Base-by-base conservation (phyloP, 768 basidiomycete species). In the Clathrus columnatus region DNA sequence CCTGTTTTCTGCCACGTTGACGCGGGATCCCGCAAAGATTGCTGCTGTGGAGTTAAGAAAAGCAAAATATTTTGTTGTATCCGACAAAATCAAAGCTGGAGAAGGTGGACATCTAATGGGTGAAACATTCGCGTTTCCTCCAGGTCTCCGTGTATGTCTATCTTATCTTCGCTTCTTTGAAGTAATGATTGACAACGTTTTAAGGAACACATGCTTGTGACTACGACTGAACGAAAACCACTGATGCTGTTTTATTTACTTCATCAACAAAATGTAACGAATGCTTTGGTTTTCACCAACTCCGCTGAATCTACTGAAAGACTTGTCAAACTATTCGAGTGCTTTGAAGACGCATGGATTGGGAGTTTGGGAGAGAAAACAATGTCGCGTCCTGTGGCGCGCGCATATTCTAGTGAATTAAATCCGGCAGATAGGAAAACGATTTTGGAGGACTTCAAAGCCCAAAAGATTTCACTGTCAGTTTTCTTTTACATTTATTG, bases 251-350 rank as follows among this genome's bases (percentile, higher is more conserved):
- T 96, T 69, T 77, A 97, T 64, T 84, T 99, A 50, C 75, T 96
- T 2, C 83, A 87, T 63, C 65, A 72, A 7, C 75, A 72, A 47
- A 63, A 72, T 7, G 75, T 92, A 20, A 74, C 68, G 7, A 87
- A 87, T 57, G 87, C 85, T 0, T 74, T 99, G 29, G 84, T 96
- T 27, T 99, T 99, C 72, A 96, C 95, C n/a, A 98, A 97, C 70
- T 91, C 88, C 0, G 85, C 94, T 4, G 94, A 98, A 65, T 91
- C 91, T 0, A 89, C 93, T 0, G 72, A 75, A 3, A 81, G 95
- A 7, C 82, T 98, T 6, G 84, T 93, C 24, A 79, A 76, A 41
- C 75, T 97, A 10, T 81, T 97, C 60, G 79, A 85, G 23, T 85
- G 86, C 61, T 93, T 96, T 61, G 84, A 91, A 70, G 73, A 75